Percentiles rank a stretch among this genome's conserved stretches.
phyloP scores from a whole-genome alignment of 1,284 basidiomycete genomes.

The Fistulina hepatica region DNA sequence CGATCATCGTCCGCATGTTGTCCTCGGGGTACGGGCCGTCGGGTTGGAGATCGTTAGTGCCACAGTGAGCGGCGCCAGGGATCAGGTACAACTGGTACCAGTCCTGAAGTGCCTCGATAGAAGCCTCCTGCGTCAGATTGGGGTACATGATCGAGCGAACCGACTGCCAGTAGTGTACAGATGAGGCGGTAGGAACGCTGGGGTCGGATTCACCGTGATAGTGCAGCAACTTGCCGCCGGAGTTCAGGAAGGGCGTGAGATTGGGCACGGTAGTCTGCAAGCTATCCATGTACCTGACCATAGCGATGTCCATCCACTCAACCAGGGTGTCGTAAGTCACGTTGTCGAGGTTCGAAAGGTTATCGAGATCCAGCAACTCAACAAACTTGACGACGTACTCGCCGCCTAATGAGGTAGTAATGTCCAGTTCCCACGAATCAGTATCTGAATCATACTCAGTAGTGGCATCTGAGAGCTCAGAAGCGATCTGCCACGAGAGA shows the following conservation, averaged over 20 bases:
- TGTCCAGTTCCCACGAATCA: too few relatives aligned
- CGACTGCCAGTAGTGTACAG: too few relatives aligned
- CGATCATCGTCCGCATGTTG: too few relatives aligned
- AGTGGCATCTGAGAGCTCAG: conserved; percentile 4
- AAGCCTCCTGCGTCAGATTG: too few relatives aligned
- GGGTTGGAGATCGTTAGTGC: too few relatives aligned
- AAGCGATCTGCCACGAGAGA: conserved; percentile 6
- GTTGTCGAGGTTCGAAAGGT: not conserved
- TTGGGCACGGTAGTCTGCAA: conserved; percentile 8
- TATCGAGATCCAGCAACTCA: not conserved
- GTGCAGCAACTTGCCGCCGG: conserved; percentile 8
- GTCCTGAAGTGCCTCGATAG: too few relatives aligned
- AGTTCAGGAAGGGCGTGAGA: conserved; percentile 5
- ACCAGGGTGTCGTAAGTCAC: not conserved
- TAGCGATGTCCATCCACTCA: not conserved
- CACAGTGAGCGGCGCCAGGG: too few relatives aligned
- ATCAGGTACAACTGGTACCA: too few relatives aligned
- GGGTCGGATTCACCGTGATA: too few relatives aligned
- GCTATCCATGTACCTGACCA: conserved; percentile 3
- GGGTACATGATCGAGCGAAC: too few relatives aligned
- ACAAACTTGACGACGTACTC: not conserved
- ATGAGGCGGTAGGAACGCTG: conserved; percentile 8
- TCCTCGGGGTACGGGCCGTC: too few relatives aligned
- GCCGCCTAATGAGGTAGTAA: not conserved
- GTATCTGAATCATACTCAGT: conserved; percentile 1